These are phyloP conservation scores for Prunus armeniaca DNA, from an alignment of 306 rosid species.

Conservation along the genomic window DNA sequence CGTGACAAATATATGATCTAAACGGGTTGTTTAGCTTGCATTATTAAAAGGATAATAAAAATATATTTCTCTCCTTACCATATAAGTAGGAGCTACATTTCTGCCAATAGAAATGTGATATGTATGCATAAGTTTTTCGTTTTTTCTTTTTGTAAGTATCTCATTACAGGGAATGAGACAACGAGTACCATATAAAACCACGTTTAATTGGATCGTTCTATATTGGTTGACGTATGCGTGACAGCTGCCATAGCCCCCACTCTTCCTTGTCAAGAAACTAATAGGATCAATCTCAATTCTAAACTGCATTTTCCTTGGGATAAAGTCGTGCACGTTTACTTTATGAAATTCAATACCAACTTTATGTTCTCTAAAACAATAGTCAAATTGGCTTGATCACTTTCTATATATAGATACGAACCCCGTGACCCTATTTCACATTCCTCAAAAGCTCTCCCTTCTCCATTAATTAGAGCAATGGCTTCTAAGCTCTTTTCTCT, in stretches of 20 bases:
- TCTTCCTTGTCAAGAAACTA: not conserved
- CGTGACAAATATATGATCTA: too few relatives aligned
- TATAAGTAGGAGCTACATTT: too few relatives aligned
- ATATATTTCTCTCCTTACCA: too few relatives aligned
- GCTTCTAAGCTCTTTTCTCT: conserved; percentile 23
- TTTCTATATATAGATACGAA: not conserved
- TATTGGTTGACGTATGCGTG: not conserved
- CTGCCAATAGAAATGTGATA: accelerated
- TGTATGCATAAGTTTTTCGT: accelerated
- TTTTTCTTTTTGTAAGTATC: too few relatives aligned
- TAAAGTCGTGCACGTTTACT: not conserved
- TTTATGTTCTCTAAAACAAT: not conserved
- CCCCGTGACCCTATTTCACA: not conserved
- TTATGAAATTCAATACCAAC: not conserved
- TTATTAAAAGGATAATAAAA: too few relatives aligned
- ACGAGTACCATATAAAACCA: too few relatives aligned
- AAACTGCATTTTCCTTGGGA: not conserved
- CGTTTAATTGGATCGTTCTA: too few relatives aligned
- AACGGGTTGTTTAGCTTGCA: too few relatives aligned
- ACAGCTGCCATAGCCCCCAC: not conserved
- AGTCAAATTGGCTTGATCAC: not conserved
- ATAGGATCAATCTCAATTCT: not conserved
- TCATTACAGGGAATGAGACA: accelerated
- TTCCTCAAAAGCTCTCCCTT: not conserved
- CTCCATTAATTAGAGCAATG: conserved; percentile 7